Evolutionary conservation across 2,329 filamentous ascomycete genomes (phyloP), one percentile per base, ranked within the genome.

Genomic region (Monilinia fructicola): DNA sequence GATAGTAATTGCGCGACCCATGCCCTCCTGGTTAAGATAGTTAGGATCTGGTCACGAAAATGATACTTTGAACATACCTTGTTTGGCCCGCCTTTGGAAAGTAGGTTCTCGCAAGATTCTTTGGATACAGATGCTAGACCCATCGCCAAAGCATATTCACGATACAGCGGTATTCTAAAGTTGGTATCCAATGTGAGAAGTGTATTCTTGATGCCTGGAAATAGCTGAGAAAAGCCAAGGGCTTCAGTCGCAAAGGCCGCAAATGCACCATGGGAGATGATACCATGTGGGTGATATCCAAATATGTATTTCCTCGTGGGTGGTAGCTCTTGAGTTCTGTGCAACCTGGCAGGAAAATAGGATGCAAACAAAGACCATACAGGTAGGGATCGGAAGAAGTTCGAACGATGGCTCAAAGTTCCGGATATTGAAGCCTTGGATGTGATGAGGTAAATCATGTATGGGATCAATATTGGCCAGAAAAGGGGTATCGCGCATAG

Each of bases 181-280:
- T 98, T 99, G 63, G 90, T 89, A 74, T 98, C 95, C n/a, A 99
- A 85, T 0, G 95, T 99, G 44, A 98, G 82, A 28, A 98, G 81
- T 10, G 91, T 93, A 79, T 98, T 98, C 55, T 91, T 97, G 77
- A 99, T 97, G 68, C 93, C 94, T 0, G 95, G 95, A 74, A 97
- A 99, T 69, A 96, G 86, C 66, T 91, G 87, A 0, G 86, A 84
- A 77, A 97, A 98, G 0, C 92, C 92, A 0, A 97, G 83, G 0
- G 92, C 92, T 73, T 97, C 93, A 0, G 94, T 98, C 4, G 85
- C 91, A 75, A 98, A 98, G 6, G 93, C 91, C 6, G 88, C 91
- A 80, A 94, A 97, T 0, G 93, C 94, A n/a, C 94, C 95, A 73
- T 97, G 92, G 6, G 91, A 95, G 74, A 99, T 97, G 78, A 99